Percentiles rank a stretch among this genome's conserved stretches.
Evolutionary conservation across 75 land plant genomes (phyloP).

Genomic region (Isoetes taiwanensis): DNA sequence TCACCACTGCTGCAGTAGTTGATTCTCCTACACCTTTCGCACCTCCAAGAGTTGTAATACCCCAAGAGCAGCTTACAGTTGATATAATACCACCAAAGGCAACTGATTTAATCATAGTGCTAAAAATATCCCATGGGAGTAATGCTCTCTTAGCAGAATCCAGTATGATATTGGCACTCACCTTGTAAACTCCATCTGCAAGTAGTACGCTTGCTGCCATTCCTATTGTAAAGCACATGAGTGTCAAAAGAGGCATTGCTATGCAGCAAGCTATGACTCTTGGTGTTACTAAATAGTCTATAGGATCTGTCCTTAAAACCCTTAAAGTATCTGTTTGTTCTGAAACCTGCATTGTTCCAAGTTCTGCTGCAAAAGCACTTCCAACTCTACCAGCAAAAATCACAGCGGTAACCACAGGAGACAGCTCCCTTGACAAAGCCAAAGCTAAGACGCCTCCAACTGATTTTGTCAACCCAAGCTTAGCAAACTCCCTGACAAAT

Average conservation of each 20-base stretch:
- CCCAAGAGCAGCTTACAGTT: conserved; percentile 88
- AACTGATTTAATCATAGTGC: conserved; percentile 76
- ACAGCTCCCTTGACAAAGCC: conserved; percentile 78
- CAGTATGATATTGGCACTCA: conserved; percentile 77
- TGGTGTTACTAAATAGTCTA: conserved; percentile 81
- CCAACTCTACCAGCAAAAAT: conserved; percentile 82
- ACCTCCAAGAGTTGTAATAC: conserved; percentile 80
- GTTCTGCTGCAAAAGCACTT: conserved; percentile 85
- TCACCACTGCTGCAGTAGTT: conserved; percentile 93
- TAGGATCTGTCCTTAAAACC: conserved; percentile 70
- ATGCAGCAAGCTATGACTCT: conserved; percentile 72
- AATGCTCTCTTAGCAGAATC: conserved; percentile 82
- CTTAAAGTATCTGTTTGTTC: conserved; percentile 89
- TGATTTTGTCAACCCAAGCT: conserved; percentile 70
- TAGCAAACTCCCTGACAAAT: conserved; percentile 84
- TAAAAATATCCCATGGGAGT: conserved; percentile 80
- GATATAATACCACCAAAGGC: conserved; percentile 86
- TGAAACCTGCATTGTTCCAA: conserved; percentile 96
- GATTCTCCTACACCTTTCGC: conserved; percentile 98
- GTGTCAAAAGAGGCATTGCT: conserved; percentile 65
- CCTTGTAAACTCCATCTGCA: conserved; percentile 72
- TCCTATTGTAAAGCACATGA: conserved; percentile 67
- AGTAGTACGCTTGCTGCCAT: conserved; percentile 85
- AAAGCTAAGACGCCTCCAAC: conserved; percentile 86
- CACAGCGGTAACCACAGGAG: conserved; percentile 79